Evolutionary conservation across 2,329 filamentous ascomycete genomes (phyloP).

Genomic region (Phialocephala subalpina): DNA sequence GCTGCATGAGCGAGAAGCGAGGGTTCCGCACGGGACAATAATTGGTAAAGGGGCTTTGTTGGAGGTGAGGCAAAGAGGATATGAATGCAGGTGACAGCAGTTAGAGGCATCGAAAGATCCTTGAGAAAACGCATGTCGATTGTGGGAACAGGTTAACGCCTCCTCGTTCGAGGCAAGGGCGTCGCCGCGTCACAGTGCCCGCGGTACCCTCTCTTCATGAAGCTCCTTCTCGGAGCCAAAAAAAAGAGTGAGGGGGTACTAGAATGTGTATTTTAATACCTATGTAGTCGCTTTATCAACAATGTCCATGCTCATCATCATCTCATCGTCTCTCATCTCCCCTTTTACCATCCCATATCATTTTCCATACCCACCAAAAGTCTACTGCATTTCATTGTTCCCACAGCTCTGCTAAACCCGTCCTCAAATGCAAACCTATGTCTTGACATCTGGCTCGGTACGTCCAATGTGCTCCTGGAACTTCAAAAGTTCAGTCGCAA

Average conservation of each 20-base stretch:
- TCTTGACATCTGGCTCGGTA: slow-evolving; percentile 96
- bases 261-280: neutral
- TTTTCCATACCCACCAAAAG: slow-evolving; percentile 6
- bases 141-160: too few relatives aligned
- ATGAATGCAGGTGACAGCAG: too few relatives aligned
- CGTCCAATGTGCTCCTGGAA: slow-evolving; percentile 94
- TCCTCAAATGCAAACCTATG: slow-evolving; percentile 57
- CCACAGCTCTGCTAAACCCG: too few relatives aligned
- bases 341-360: slow-evolving; percentile 3
- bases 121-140: too few relatives aligned
- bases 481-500: slow-evolving; percentile 86
- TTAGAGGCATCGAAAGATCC: too few relatives aligned
- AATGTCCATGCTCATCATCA: slow-evolving; percentile 1
- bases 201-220: too few relatives aligned
- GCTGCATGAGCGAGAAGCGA: slow-evolving; percentile 4
- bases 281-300: neutral
- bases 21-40: neutral
- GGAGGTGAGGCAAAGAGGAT: neutral
- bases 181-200: too few relatives aligned
- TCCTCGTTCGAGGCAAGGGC: too few relatives aligned
- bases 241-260: neutral
- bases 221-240: neutral
- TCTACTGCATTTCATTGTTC: neutral
- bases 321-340: slow-evolving; percentile 1
- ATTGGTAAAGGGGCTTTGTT: neutral